A percentile compares a stretch with the other conserved stretches of the same genome.
Conservation (phyloP, 1,284 basidiomycete species). For the Microbotryum lychnidis-dioicae region DNA sequence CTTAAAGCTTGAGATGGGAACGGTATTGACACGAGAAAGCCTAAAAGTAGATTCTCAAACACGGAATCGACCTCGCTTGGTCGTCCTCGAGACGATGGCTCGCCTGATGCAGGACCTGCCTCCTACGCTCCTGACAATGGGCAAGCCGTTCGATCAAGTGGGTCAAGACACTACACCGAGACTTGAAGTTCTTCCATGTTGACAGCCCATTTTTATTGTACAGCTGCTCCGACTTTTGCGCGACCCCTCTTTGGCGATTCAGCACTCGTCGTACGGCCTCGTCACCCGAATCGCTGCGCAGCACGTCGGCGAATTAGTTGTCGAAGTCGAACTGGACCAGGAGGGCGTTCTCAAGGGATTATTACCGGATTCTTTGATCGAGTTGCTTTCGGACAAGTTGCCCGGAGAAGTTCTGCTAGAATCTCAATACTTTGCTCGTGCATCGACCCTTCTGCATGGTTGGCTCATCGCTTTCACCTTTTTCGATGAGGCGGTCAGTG, state of each 20-base stretch:
- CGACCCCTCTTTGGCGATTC: constrained; percentile 58
- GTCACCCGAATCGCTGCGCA: constrained; percentile 56
- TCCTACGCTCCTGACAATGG: constrained; percentile 51
- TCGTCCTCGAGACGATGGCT: constrained; percentile 25
- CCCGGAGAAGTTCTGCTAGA: not conserved
- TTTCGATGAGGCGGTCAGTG: constrained; percentile 70
- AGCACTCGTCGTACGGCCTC: constrained; percentile 61
- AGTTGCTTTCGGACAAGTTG: constrained; percentile 38
- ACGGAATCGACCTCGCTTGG: constrained; percentile 14
- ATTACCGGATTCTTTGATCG: constrained; percentile 60
- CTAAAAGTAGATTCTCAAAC: not conserved
- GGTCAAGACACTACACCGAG: constrained; percentile 7
- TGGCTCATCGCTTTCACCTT: constrained; percentile 88
- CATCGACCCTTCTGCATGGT: constrained; percentile 53
- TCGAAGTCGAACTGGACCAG: constrained; percentile 69
- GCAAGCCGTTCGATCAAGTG: constrained; percentile 58
- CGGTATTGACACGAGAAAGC: not conserved
- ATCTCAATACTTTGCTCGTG: constrained; percentile 4
- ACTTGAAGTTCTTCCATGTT: not conserved
- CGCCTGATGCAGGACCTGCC: constrained; percentile 54
- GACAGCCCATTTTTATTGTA: not conserved
- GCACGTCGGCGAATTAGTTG: constrained; percentile 66
- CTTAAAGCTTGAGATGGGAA: not conserved
- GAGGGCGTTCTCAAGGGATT: constrained; percentile 38
- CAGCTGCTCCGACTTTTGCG: constrained; percentile 67